Evolutionary conservation across 208 protist species (phyloP), one percentile per base, ranked within the genome.

Genomic region (Leishmania martiniquensis): DNA sequence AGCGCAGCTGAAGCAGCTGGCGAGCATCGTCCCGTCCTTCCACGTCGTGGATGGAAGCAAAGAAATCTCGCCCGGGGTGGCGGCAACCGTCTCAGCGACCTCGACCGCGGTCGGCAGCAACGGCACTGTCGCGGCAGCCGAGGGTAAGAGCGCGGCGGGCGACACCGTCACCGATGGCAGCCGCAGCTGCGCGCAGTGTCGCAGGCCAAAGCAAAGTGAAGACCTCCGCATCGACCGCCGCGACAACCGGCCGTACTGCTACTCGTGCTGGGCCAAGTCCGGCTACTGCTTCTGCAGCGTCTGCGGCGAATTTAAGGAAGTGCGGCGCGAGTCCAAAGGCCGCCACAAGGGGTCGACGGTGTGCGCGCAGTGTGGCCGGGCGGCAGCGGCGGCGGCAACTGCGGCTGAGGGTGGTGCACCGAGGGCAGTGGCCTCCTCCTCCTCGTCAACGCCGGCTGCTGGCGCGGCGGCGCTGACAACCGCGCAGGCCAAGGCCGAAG

Each of bases 231-330:
- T 91, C 10, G 87, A 93, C 68, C 72, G 78, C 13, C 75, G 82
- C 25, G 90, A 94, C 76, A 65, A 81, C 57, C 69, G 82, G 57
- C 82, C 82, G 55, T 96, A 94, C 83, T 96, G 93, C 80, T 94
- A 94, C 79, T 73, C 76, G 49, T 96, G 93, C 81, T 96, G 93
- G 93, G 84, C 84, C 25, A 87, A 88, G 65, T 55, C 72, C 25
- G 93, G 93, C 32, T 92, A 83, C 78, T 85, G 82, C 72, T 91
- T 92, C 85, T 96, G 93, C 71, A 39, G 29, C 59, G 65, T 87
- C 55, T 96, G 93, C 71, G 79, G 81, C 39, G 90, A 91, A 80
- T 96, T 96, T 75, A 85, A 85, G 51, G 78, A 87, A 59, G 86
- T 89, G 1, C 76, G 85, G n/a, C 87, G 87, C 4, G 88, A 88